Base-by-base conservation (phyloP, 129 eudicot species). In the Ambrosia artemisiifolia region DNA sequence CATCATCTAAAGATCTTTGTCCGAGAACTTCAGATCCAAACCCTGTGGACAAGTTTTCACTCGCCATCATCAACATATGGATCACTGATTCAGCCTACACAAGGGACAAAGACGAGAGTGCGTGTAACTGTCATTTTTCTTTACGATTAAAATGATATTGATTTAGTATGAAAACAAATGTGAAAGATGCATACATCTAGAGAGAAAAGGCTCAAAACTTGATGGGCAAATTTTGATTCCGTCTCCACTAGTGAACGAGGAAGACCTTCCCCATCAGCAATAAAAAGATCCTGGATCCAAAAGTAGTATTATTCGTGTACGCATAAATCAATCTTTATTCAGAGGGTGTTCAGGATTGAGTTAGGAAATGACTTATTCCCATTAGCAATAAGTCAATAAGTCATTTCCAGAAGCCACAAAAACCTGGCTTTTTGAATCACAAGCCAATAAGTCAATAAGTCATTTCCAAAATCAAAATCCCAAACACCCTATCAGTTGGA, bases 241-340 rank as follows among this genome's bases (percentile, higher is more conserved):
- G 77, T 82, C 71, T 94, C 97, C 53, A 94, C 97, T 57, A 86
- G 71, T 65, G 98, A 94, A 71, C 97, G 95, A 28, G 96, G 96
- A 74, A 94, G 98, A 68, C 98, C 98, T 86, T 94, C 97, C 67
- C 98, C 98, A 65, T 94, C 97, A 78, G 98, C 98, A 72, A 94
- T 83, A 81, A 94, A 94, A 72, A 94, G 83, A 59, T 94, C 98
- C 98, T 94, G 70, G 40, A 72, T 72, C 73, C 73, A 71, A 30
- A 75, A 64, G 55, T 34, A 71, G 72, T 50, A 77, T 40, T 42
- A 53, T 65, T 71, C 46, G 10, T 65, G 16, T 60, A 61, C 16
- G 17, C 70, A 47, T 28, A 48, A 40, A 48, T 10, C 6, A 49
- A 32, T 68, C 18, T 67, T 30, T 30, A 7, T 48, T 48, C 72